Percentiles rank a stretch among this genome's conserved stretches.
phyloP scores from a whole-genome alignment of 495 filamentous ascomycete species.

The Daldinia loculata region DNA sequence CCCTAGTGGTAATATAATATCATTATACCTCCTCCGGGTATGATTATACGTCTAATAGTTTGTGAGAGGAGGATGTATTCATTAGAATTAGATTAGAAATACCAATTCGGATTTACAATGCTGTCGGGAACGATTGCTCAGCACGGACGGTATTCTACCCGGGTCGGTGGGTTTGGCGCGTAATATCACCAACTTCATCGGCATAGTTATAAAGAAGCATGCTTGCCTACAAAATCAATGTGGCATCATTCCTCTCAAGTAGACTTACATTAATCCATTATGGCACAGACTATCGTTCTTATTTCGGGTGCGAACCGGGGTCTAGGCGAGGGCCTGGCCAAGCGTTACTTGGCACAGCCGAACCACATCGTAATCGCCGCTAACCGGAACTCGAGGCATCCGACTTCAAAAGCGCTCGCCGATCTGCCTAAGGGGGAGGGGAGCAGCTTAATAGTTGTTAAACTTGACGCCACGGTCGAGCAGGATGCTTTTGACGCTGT shows the following conservation, averaged over 20 bases:
- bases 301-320: slow-evolving; percentile 49
- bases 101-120: not conserved
- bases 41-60: too few species aligned
- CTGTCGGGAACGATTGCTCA: not conserved
- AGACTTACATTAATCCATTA: not conserved
- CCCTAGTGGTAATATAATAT: too few species aligned
- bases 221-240: too few species aligned
- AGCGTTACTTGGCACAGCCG: slow-evolving; percentile 43
- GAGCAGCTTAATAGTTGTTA: slow-evolving; percentile 34
- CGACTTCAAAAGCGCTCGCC: slow-evolving; percentile 26
- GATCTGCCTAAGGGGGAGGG: slow-evolving; percentile 31
- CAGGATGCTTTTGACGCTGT: slow-evolving; percentile 25
- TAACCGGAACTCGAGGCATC: slow-evolving; percentile 43
- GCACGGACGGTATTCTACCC: not conserved
- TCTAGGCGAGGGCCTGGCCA: slow-evolving; percentile 42
- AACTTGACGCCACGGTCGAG: slow-evolving; percentile 30
- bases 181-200: not conserved
- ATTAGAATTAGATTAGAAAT: not conserved
- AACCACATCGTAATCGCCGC: slow-evolving; percentile 49
- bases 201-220: not conserved
- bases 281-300: slow-evolving; percentile 44
- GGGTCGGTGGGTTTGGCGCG: not conserved
- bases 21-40: too few species aligned
- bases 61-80: not conserved
- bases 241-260: too few species aligned